Percentiles rank a stretch among this genome's conserved stretches.
Evolutionary conservation across 2,329 filamentous ascomycete species (phyloP).

Genomic region (Mycosphaerella sp.): DNA sequence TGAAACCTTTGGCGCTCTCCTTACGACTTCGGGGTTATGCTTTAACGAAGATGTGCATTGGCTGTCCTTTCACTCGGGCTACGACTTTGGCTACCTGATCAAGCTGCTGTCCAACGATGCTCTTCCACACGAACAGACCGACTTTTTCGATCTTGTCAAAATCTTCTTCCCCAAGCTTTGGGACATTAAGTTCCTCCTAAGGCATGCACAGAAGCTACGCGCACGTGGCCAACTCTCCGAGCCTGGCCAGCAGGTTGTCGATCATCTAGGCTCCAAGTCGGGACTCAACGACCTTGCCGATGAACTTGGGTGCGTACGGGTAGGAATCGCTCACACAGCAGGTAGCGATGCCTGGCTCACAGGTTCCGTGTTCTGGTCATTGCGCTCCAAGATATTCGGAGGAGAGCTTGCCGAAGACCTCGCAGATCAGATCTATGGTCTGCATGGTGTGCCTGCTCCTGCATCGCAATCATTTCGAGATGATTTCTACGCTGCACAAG

Average conservation of each 20-base stretch:
- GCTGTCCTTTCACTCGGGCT: constrained; percentile 97
- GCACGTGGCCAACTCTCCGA: constrained; percentile 7
- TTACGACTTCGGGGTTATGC: constrained; percentile 88
- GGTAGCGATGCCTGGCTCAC: constrained; percentile 92
- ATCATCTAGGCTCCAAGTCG: constrained; percentile 82
- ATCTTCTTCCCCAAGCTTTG: constrained; percentile 90
- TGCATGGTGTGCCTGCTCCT: constrained; percentile 56
- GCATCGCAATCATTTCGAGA: constrained; percentile 49
- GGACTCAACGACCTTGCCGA: constrained; percentile 92
- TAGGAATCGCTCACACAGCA: constrained; percentile 84
- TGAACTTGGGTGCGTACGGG: constrained; percentile 79
- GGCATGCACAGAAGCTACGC: constrained; percentile 59
- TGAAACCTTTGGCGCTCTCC: constrained; percentile 75
- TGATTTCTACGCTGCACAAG: constrained; percentile 41
- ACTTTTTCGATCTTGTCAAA: constrained; percentile 83
- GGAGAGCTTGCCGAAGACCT: constrained; percentile 69
- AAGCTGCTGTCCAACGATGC: constrained; percentile 82
- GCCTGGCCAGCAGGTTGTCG: constrained; percentile 53
- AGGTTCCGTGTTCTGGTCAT: constrained; percentile 89
- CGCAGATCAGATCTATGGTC: constrained; percentile 89
- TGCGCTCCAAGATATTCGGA: constrained; percentile 81
- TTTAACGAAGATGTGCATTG: constrained; percentile 83
- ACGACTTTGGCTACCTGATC: constrained; percentile 95
- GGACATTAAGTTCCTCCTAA: constrained; percentile 97
- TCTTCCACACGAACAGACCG: constrained; percentile 79